Percentiles rank a stretch among this genome's conserved stretches.
Conservation (phyloP, 2,329 filamentous ascomycete species). For the Ophiostoma perfectum region DNA sequence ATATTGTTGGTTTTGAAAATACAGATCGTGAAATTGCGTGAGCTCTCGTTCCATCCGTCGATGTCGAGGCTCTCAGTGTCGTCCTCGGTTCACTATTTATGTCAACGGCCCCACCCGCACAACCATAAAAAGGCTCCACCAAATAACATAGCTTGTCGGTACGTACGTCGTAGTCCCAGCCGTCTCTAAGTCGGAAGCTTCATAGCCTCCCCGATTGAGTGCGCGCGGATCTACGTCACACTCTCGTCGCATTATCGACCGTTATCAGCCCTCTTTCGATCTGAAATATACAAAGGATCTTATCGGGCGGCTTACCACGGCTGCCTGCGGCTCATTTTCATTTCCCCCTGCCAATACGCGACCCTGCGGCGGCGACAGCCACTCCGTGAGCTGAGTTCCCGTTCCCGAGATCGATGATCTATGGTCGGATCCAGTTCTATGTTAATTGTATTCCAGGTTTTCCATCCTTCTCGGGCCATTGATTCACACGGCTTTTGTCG, state of each 20-base stretch:
- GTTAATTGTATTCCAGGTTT: neutral
- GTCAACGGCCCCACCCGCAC: neutral
- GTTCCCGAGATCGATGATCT: conserved; percentile 9
- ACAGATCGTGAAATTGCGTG: neutral
- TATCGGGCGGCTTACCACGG: conserved; percentile 8
- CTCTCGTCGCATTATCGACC: neutral
- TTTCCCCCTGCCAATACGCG: neutral
- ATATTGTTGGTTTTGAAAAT: neutral
- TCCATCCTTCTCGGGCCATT: neutral
- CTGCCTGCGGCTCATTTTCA: neutral
- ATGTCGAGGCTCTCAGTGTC: neutral
- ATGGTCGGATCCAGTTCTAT: neutral
- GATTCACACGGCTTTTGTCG: neutral
- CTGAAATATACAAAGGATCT: neutral
- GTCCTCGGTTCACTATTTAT: conserved; percentile 3
- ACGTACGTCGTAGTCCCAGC: neutral
- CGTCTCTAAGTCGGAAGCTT: conserved; percentile 4
- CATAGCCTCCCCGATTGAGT: conserved; percentile 3
- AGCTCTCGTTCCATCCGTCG: neutral
- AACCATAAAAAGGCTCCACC: neutral
- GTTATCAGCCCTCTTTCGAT: neutral
- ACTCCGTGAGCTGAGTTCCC: conserved; percentile 9
- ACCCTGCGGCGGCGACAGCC: conserved; percentile 4
- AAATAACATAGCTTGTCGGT: neutral
- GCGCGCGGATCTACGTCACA: conserved; percentile 1